phyloP scores from a whole-genome alignment of 2,329 filamentous ascomycete species.

The Monosporascus ibericus region DNA sequence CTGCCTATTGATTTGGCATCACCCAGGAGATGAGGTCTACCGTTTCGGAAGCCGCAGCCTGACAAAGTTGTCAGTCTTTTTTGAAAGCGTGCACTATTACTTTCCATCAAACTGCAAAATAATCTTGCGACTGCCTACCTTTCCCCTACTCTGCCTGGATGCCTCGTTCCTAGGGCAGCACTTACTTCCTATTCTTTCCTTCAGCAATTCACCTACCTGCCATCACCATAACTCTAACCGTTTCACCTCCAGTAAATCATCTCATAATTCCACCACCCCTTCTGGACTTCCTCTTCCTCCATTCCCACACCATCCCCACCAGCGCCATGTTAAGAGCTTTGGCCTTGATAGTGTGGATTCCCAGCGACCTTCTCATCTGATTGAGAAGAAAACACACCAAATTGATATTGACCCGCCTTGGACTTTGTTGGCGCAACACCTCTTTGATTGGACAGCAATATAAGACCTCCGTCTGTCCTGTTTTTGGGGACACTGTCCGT shows the following conservation, averaged over 20 bases:
- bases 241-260: neutral
- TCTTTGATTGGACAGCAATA: neutral
- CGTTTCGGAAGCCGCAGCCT: no score
- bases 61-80: no score
- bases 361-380: neutral
- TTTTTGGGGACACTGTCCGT: conserved; percentile 1
- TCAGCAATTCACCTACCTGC: neutral
- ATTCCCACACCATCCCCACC: neutral
- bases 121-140: no score
- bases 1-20: no score
- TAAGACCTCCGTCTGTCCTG: neutral
- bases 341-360: neutral
- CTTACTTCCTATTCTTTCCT: neutral
- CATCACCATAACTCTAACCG: neutral
- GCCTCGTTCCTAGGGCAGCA: neutral
- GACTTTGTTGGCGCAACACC: neutral
- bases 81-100: no score
- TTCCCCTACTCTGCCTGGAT: no score
- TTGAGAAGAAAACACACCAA: neutral
- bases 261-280: neutral
- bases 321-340: neutral
- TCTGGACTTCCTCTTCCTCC: neutral
- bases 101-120: no score
- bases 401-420: neutral
- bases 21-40: no score